Evolutionary conservation across 2,329 filamentous ascomycete species (phyloP).

Genomic region (Trichoderma sp.): DNA sequence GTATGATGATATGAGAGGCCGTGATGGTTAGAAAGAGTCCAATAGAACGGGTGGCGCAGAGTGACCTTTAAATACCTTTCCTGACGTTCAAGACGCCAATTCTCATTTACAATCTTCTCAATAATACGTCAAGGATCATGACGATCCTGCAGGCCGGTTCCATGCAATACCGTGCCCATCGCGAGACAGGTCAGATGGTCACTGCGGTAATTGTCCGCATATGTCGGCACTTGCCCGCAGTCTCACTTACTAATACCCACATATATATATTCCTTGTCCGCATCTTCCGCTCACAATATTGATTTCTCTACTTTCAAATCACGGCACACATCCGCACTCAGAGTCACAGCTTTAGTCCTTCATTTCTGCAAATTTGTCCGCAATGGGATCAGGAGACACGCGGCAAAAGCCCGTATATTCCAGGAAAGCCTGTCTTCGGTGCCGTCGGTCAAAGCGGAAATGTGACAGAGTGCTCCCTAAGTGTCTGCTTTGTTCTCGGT

Average conservation of each 20-base stretch:
- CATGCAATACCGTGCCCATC: neutral
- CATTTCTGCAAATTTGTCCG: neutral
- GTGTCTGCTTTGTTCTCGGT: constrained; percentile 7
- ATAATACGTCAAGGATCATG: neutral
- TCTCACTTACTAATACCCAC: neutral
- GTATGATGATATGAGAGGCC: neutral
- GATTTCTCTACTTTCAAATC: neutral
- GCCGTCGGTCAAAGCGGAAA: constrained; percentile 3
- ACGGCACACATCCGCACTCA: neutral
- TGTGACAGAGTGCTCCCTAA: constrained; percentile 10
- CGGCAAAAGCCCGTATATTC: neutral
- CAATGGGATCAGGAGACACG: neutral
- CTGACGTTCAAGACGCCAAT: too few relatives aligned
- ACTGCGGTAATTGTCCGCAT: constrained; percentile 7
- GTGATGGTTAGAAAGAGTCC: neutral
- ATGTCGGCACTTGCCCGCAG: neutral
- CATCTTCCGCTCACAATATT: neutral
- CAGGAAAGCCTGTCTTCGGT: constrained; percentile 7
- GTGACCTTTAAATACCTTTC: too few relatives aligned
- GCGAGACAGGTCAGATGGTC: neutral
- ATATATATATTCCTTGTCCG: neutral
- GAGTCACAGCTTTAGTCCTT: neutral
- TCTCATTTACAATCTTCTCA: too few relatives aligned
- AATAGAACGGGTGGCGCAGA: neutral
- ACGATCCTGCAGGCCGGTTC: neutral